These are phyloP conservation scores for Alternaria novae-zelandiae DNA, from an alignment of 2,329 filamentous ascomycete species.

Conservation along the genomic window DNA sequence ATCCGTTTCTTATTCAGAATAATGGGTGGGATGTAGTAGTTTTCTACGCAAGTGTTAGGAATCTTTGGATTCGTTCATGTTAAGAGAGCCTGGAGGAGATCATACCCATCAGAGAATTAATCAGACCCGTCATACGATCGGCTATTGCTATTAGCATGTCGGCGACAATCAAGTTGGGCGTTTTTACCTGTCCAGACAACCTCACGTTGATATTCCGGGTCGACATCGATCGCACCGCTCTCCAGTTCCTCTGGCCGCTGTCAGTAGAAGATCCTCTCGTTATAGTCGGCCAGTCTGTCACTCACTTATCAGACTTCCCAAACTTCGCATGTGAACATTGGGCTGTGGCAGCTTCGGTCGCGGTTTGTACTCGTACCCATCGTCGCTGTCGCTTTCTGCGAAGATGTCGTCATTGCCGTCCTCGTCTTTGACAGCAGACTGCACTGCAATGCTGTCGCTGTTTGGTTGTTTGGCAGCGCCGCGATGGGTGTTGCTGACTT, in stretches of 20 bases:
- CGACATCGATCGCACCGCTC: conserved; percentile 43
- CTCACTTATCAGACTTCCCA: conserved; percentile 37
- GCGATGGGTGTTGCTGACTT: conserved; percentile 8
- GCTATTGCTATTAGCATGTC: conserved; percentile 16
- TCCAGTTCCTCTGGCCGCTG: conserved; percentile 27
- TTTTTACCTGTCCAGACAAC: conserved; percentile 52
- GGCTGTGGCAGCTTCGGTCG: conserved; percentile 31
- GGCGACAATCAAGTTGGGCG: not conserved
- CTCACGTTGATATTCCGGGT: conserved; percentile 57
- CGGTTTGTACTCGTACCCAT: conserved; percentile 25
- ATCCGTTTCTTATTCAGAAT: conserved; percentile 52
- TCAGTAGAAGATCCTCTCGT: conserved; percentile 3
- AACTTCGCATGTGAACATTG: conserved; percentile 21
- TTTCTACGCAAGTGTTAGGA: conserved; percentile 27
- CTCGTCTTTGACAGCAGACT: conserved; percentile 24
- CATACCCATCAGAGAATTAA: conserved; percentile 46
- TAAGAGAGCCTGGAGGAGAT: not conserved
- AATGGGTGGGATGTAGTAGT: conserved; percentile 55
- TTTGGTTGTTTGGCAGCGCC: not conserved
- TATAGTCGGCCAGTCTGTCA: not conserved
- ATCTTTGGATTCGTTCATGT: not conserved
- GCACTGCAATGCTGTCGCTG: not conserved
- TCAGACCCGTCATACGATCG: conserved; percentile 44
- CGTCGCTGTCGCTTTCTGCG: not conserved
- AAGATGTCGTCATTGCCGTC: not conserved